Evolutionary conservation across 495 filamentous ascomycete genomes (phyloP), one percentile per base, ranked within the genome.

Genomic region (Neurospora pannonica): DNA sequence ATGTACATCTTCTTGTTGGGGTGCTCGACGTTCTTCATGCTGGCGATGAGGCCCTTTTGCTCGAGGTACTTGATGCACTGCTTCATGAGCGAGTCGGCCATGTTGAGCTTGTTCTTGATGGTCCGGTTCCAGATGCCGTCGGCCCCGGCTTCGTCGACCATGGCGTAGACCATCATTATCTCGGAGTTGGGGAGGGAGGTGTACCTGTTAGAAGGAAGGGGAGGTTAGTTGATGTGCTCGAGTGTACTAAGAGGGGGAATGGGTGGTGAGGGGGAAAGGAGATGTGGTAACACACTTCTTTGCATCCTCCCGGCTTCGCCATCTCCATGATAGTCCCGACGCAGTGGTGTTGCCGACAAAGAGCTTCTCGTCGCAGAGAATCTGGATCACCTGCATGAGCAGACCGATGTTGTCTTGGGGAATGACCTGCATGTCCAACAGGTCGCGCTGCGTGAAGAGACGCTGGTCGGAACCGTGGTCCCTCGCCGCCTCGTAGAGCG

Each of bases 71-170:
- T 96, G 74, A 98, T 86, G 42, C 87, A 89, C 74, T 90, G 90
- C 72, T 90, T 90, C 74, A 97, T 85, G 28, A 91, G 88, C 8
- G 90, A 89, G 76, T 94, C 92, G 83, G 95, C 92, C 76, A 97
- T 85, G 78, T 93, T 92, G 37, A 92, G 90, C 72, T 89, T 88
- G 67, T 83, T 86, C 78, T 92, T 91, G 72, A 99, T 90, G 4
- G 89, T 90, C 75, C 92, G 91, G 70, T 92, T 90, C 96, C 96
- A 99, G 72, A 97, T 92, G 37, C 95, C 97, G 74, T 94, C 91
- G 54, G 87, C 87, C 34, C 89, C 92, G 34, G 91, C 89, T 70
- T 92, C 89, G 78, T 98, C 95, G 77, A 99, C 95, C 74, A 91
- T 88, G 73, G 88, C 87, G 86, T 95, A 98, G 5, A 98, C 89